Conservation (phyloP, 805 yeast genomes). For the Saccharomycodes ludwigii region DNA sequence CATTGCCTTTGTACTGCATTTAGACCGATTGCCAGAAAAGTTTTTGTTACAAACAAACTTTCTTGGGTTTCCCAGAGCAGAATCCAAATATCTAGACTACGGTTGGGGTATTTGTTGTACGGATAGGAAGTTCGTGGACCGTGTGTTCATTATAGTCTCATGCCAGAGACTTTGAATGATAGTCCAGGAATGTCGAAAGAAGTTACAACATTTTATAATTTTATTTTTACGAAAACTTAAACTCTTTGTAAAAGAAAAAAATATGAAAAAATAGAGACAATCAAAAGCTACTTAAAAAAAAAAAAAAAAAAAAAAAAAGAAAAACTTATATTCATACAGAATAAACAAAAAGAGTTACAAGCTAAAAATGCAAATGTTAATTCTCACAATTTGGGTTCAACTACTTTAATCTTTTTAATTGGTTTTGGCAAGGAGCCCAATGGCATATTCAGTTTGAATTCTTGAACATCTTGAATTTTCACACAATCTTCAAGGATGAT, state of each 20-base stretch:
- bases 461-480: conserved; percentile 31
- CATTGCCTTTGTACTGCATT: conserved; percentile 22
- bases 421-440: conserved; percentile 58
- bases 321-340: no score
- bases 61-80: conserved; percentile 25
- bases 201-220: conserved; percentile 19
- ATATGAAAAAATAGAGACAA: no score
- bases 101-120: conserved; percentile 13
- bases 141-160: conserved; percentile 13
- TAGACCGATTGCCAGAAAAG: conserved; percentile 24
- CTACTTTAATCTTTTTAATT: conserved; percentile 18
- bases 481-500: conserved; percentile 37
- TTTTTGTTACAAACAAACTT: conserved; percentile 16
- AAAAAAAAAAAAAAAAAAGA: no score
- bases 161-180: conserved; percentile 12
- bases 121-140: conserved; percentile 28
- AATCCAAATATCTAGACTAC: no score
- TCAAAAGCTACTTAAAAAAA: no score
- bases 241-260: no score
- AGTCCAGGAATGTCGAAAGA: conserved; percentile 27
- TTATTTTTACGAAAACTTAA: no score
- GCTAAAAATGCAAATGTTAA: no score
- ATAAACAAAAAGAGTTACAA: no score
- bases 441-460: conserved; percentile 42
- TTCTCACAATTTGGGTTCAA: conserved; percentile 9